Base-by-base conservation (phyloP, 2,329 filamentous ascomycete genomes). In the Ophiostoma sp. region DNA sequence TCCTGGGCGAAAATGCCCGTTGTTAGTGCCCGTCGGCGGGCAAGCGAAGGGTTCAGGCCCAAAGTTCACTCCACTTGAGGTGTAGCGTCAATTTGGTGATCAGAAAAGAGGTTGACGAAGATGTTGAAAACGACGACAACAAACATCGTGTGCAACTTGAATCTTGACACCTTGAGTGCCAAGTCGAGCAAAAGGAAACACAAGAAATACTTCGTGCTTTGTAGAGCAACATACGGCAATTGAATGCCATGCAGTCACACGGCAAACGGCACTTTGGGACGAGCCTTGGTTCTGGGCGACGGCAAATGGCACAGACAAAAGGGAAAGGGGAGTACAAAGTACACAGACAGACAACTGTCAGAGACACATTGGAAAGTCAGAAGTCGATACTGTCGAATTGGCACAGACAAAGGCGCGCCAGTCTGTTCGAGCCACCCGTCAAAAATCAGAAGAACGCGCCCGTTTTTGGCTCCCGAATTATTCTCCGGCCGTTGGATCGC, bases 251-350 rank as follows among this genome's bases (percentile, higher is more conserved):
- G 55, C 55, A 42, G n/a, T n/a, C 59, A 64, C 33, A 25, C 55
- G 55, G 55, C 55, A 59, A 28, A 19, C 28, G 33, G 33, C 33
- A 64, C 8, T 64, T 42, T n/a, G 33, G 33, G 33, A n/a, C n/a
- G 59, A 42, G 33, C n/a, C 59, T 64, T 64, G 59, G 59, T 64
- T 42, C 19, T 42, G 33, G 59, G 59, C 25, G 33, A 64, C 59
- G 19, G 33, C 31, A 39, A 59, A 55, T 31, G 55, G 55, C 55
- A 59, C 50, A 28, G 50, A 55, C 50, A 55, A 48, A 48, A 55
- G 50, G 50, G 25, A 22, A 55, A 55, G 25, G 25, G 22, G 12
- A n/a, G 45, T n/a, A 17, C 17, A 50, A 50, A 50, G 45, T n/a
- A 36, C 33, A 36, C 3, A 36, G 33, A 22, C n/a, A 52, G 50